phyloP scores from a whole-genome alignment of 2,329 filamentous ascomycete species.

The Cladosporium colombiae region DNA sequence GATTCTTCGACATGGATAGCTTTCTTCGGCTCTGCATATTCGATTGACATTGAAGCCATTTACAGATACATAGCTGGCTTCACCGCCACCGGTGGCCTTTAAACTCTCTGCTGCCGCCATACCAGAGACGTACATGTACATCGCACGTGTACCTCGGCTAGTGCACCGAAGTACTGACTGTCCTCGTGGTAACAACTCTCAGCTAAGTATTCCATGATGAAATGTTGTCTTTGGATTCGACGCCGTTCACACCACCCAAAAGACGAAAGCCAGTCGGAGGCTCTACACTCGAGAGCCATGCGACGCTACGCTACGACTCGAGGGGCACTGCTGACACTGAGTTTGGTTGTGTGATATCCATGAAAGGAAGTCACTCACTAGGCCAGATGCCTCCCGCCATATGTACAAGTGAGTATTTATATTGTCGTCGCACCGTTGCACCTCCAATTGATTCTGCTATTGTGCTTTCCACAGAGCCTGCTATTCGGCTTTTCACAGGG shows the following conservation, averaged over 20 bases:
- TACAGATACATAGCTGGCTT: background rate
- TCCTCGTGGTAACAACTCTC: slow-evolving; percentile 3
- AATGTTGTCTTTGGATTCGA: background rate
- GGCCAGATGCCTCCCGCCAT: background rate
- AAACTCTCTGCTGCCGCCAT: background rate
- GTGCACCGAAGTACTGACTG: background rate
- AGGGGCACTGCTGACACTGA: slow-evolving; percentile 8
- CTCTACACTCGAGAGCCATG: background rate
- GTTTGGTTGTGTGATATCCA: background rate
- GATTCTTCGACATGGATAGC: background rate
- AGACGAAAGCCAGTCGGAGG: background rate
- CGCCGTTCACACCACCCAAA: background rate
- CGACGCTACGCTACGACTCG: background rate
- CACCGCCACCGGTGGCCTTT: background rate
- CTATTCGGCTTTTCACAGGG: background rate
- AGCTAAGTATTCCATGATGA: background rate
- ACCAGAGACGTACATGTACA: background rate
- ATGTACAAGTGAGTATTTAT: background rate
- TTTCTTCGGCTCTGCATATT: background rate
- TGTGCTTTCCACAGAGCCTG: background rate
- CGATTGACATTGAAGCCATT: background rate
- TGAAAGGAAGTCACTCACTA: background rate
- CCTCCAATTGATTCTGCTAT: background rate
- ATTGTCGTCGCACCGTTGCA: background rate
- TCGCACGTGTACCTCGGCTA: slow-evolving; percentile 7